A percentile compares a stretch with the other conserved stretches of the same genome.
These are phyloP conservation scores for Exophiala alcalophila DNA, from an alignment of 2,329 filamentous ascomycete genomes.

Conservation along the genomic window DNA sequence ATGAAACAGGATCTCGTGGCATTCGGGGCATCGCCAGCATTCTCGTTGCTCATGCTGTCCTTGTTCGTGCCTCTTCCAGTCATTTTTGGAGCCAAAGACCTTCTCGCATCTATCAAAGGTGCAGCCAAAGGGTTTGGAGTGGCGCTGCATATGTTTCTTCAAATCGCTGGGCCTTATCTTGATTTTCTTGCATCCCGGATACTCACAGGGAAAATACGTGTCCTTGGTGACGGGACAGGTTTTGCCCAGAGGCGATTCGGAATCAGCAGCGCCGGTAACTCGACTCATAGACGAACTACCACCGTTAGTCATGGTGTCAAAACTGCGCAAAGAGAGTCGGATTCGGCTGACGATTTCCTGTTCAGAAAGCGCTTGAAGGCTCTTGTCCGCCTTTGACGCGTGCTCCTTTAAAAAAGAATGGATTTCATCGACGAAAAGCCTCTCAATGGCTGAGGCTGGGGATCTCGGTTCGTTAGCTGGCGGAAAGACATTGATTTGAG, in stretches of 20 bases:
- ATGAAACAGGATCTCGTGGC: conserved; percentile 21
- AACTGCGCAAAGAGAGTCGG: conserved; percentile 7
- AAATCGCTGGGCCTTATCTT: conserved; percentile 24
- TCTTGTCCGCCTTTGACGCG: conserved; percentile 6
- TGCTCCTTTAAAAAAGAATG: conserved; percentile 13
- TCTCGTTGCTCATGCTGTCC: conserved; percentile 71
- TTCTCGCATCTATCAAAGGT: conserved; percentile 69
- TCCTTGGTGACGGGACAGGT: conserved; percentile 5
- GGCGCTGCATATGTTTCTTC: conserved; percentile 82
- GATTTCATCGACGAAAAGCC: conserved; percentile 20
- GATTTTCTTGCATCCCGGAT: conserved; percentile 20
- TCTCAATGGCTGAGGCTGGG: conserved; percentile 1
- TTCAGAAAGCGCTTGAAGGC: conserved; percentile 3
- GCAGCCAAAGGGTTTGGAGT: conserved; percentile 77
- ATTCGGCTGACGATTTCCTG: conserved; percentile 17
- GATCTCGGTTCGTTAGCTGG: conserved; percentile 4
- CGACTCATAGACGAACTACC: conserved; percentile 10
- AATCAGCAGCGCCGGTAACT: conserved; percentile 2
- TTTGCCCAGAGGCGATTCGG: background rate
- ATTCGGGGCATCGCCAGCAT: conserved; percentile 63
- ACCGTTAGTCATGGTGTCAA: conserved; percentile 11
- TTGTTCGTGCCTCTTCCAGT: conserved; percentile 90
- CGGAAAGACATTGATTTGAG: conserved; percentile 10
- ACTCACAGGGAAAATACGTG: conserved; percentile 9
- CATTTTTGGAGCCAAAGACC: conserved; percentile 84